phyloP scores from a whole-genome alignment of 2,329 filamentous ascomycete genomes.

The Gaeumannomyces sp. region DNA sequence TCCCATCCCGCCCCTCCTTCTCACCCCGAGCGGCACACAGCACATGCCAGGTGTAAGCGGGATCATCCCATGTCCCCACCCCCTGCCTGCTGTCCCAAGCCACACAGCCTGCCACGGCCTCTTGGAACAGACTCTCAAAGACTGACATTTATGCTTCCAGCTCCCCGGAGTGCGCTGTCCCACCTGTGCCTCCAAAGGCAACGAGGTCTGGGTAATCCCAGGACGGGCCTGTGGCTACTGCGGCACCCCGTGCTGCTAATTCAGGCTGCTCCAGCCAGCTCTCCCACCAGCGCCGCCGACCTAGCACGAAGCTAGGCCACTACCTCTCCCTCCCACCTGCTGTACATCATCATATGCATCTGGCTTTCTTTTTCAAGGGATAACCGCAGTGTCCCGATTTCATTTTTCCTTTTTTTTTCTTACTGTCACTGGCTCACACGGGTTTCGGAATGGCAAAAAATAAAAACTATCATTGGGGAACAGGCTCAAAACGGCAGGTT shows the following conservation, averaged over 20 bases:
- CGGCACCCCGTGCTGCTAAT: constrained; percentile 14
- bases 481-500: not conserved
- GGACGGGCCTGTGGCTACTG: constrained; percentile 21
- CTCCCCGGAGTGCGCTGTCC: constrained; percentile 20
- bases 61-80: not conserved
- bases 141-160: constrained; percentile 10
- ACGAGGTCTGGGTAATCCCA: constrained; percentile 21
- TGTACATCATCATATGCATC: not conserved
- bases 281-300: not conserved
- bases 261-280: too few relatives aligned
- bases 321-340: not conserved
- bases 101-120: not conserved
- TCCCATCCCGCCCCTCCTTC: not conserved
- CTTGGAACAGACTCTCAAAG: not conserved
- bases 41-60: constrained; percentile 7
- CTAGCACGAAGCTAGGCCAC: not conserved
- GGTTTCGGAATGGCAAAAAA: not conserved
- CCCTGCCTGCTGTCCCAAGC: not conserved
- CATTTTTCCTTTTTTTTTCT: not conserved
- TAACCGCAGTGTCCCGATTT: too few relatives aligned
- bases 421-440: not conserved
- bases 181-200: constrained; percentile 18
- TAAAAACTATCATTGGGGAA: not conserved
- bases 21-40: not conserved
- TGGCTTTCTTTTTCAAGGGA: too few relatives aligned